Evolutionary conservation across 2,329 filamentous ascomycete genomes (phyloP).

Genomic region (Ascomycota sp.): DNA sequence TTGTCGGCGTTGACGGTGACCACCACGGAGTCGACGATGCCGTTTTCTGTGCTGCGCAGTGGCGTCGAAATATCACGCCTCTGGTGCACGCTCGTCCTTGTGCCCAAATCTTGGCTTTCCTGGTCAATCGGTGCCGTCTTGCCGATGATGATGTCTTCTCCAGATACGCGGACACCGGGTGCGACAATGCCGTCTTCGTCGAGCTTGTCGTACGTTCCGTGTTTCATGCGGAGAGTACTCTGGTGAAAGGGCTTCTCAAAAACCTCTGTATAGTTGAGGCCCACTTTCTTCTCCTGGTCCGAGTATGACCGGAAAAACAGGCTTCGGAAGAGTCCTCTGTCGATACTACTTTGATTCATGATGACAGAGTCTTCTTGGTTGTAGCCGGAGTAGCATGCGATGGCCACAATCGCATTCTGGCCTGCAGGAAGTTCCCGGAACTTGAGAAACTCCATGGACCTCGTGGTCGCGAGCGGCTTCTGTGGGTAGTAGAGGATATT

Average conservation of each 20-base stretch:
- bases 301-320: conserved; percentile 96
- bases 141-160: conserved; percentile 97
- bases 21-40: conserved; percentile 85
- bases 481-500: conserved; percentile 98
- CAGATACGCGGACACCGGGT: conserved; percentile 83
- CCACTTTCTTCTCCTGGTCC: conserved; percentile 89
- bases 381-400: conserved; percentile 93
- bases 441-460: conserved; percentile 96
- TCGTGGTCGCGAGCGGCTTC: conserved; percentile 86
- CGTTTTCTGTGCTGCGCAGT: conserved; percentile 83
- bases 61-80: conserved; percentile 94
- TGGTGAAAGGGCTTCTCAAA: conserved; percentile 88
- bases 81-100: conserved; percentile 72
- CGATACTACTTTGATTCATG: conserved; percentile 99
- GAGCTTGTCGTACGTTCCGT: conserved; percentile 91
- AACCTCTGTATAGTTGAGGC: conserved; percentile 75
- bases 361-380: conserved; percentile 99
- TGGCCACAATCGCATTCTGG: conserved; percentile 96
- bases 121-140: conserved; percentile 91
- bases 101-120: conserved; percentile 82
- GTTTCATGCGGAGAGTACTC: conserved; percentile 81
- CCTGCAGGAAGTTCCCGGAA: conserved; percentile 94
- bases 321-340: conserved; percentile 90
- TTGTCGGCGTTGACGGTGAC: conserved; percentile 90
- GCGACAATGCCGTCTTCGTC: conserved; percentile 91